Base-by-base conservation (phyloP, 208 protist genomes). In the Acanthamoeba lenticulata region DNA sequence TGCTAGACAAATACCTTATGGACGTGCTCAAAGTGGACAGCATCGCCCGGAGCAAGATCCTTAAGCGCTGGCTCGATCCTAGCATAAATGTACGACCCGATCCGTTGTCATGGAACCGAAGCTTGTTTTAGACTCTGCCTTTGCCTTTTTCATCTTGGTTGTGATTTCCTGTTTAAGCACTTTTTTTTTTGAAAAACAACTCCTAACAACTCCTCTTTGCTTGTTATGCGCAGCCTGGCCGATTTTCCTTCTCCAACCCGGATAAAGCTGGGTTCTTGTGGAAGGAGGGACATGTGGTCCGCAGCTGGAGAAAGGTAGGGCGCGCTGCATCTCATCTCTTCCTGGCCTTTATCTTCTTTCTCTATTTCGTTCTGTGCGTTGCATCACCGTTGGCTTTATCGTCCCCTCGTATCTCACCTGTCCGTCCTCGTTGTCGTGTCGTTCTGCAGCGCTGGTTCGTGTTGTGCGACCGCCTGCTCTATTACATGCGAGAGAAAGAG, bases 11-110 rank as follows among this genome's bases (percentile, higher is more conserved):
- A 38, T 92, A 92, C 36, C 88, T 92, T 27, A 34, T n/a, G 36
- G 88, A 92, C 5, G 17, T 92, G 57, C 88, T 92, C 60, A 44
- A 77, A 34, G 60, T 92, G 34, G 42, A 67, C 24, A 36, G 32
- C 62, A 27, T 92, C 4, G 57, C 57, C 21, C 21, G 42, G 11
- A 92, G 88, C 88, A 92, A 92, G 29, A 92, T 77, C 13, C 60
- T 92, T 36, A 67, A 79, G 40, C 88, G 88, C n/a, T 92, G 88
- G 88, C 88, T 92, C 19, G 88, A 92, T 47, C 88, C 88, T 5
- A 36, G 32, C 6, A 92, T 92, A 47, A 92, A 92, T 36, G 88
- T 92, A 92, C 34, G 4, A n/a, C 0, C 29, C 15, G 6, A 38
- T 36, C 69, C 32, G 29, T 45, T 79, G 24, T 79, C 15, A 17